Percentiles rank a stretch among this genome's conserved stretches.
phyloP scores from a whole-genome alignment of 768 basidiomycete genomes.

The Lentinus brumalis region DNA sequence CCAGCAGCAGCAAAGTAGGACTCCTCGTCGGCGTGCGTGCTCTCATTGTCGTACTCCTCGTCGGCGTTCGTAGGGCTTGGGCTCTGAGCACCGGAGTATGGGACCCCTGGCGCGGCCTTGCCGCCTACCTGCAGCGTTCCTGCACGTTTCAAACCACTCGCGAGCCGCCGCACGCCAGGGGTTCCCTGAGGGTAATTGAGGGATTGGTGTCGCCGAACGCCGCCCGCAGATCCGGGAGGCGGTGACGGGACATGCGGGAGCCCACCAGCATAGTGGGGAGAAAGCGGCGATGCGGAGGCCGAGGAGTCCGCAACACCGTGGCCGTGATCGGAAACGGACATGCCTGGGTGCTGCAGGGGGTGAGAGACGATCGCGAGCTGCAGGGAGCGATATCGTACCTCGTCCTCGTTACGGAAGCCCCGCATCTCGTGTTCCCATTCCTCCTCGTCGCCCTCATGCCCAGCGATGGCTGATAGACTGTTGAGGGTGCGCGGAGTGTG shows the following conservation, averaged over 20 bases:
- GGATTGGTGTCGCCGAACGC: conserved; percentile 79
- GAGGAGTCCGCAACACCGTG: conserved; percentile 54
- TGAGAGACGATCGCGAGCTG: conserved; percentile 14
- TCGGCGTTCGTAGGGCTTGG: conserved; percentile 56
- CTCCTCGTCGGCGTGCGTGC: conserved; percentile 50
- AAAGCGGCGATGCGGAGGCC: conserved; percentile 56
- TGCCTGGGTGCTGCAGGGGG: conserved; percentile 35
- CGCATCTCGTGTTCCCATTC: conserved; percentile 77
- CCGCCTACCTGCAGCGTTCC: conserved; percentile 67
- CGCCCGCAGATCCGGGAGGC: conserved; percentile 53
- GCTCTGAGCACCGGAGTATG: conserved; percentile 36
- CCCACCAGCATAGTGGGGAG: conserved; percentile 55
- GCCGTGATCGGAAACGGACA: conserved; percentile 33
- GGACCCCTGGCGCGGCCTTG: conserved; percentile 30
- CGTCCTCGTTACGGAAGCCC: conserved; percentile 62
- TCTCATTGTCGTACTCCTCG: conserved; percentile 60
- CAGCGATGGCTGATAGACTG: conserved; percentile 82
- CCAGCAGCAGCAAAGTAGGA: conserved; percentile 51
- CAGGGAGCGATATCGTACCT: conserved; percentile 44
- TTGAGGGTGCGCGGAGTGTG: conserved; percentile 75
- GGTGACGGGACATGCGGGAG: conserved; percentile 62
- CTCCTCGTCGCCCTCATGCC: conserved; percentile 86
- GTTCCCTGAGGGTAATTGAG: conserved; percentile 71
- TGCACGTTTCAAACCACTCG: conserved; percentile 65
- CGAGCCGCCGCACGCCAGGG: conserved; percentile 49